Base-by-base conservation (phyloP, 2,329 filamentous ascomycete genomes). In the Thelonectria blattea region DNA sequence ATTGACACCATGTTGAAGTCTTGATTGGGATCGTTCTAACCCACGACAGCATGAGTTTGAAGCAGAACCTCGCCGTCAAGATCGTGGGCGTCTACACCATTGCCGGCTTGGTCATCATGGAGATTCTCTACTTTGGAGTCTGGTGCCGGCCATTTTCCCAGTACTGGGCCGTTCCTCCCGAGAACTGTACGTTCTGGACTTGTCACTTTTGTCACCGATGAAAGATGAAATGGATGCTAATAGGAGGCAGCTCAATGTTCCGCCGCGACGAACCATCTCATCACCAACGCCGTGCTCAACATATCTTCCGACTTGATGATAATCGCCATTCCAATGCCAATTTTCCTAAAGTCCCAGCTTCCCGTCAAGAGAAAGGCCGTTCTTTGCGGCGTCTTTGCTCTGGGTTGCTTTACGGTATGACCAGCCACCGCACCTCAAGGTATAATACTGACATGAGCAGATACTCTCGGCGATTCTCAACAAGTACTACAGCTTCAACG, bases 291-390 rank as follows among this genome's bases (percentile, higher is more conserved):
- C 1, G 77, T 80, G 4, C 81, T 88, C 68, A 88, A 89, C 65
- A 82, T 88, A 50, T 81, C 82, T 2, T 86, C 84, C 24, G 86
- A 88, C 63, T 39, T 87, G 2, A 79, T 85, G 74, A 87, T 89
- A 69, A 81, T 88, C 27, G 68, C 79, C 3, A 81, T 88, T 18
- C 84, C 85, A 1, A 77, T 88, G 63, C 85, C 85, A 2, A 65
- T 83, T 24, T 76, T 88, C 24, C 64, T 83, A 11, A 78, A 78
- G 24, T 79, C 85, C 1, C 78, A 80, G 47, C 75, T 88, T 2
- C 74, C 78, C 6, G 42, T 76, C 1, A 83, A 79, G 68, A 81
- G 84, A 67, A 88, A 88, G 71, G 54, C 81, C 0, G 76, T 85
- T 1, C 77, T 88, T 1, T 76, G 76, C 49, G 71, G 70, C 5